Base-by-base conservation (phyloP, 768 basidiomycete species). In the Calvatia gigantea region DNA sequence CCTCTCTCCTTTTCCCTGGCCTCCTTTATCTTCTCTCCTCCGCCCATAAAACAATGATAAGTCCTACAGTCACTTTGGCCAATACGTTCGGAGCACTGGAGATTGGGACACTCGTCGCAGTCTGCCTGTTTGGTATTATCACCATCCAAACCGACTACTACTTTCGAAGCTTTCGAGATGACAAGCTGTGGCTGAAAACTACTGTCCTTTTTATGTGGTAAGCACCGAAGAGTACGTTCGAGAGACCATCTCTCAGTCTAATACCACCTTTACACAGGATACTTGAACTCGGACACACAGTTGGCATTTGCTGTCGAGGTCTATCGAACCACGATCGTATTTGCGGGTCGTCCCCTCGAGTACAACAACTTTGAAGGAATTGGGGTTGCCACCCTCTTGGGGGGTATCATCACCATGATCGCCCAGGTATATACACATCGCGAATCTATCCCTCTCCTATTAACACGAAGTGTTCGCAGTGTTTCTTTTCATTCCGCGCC, bases 401-500 rank as follows among this genome's bases (percentile, higher is more conserved):
- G 56, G 5, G 59, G 59, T 9, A 38, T 60, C 23, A 46, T 57
- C 35, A 60, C 59, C 14, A 48, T 54, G 37, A n/a, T 57, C 9
- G 59, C 54, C 39, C 59, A 60, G 41, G 59, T 60, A 12, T 9
- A 44, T 29, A 4, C 9, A 50, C 11, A 41, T 9, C 8, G 12
- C 15, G 19, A 12, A 11, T 19, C 19, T 8, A 32, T 15, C 23
- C 38, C 7, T 12, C 14, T 29, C 29, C 27, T 19, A 12, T 17
- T 25, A 23, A 3, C 19, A 19, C 14, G 3, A 1, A 21, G 28
- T 28, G 17, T 33, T 43, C 11, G 3, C 55, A 73, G 72, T 54
- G 62, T 5, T 74, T 71, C 64, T 72, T 72, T 49, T 61, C 68
- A 7, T 53, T 65, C 8, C 67, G 73, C 2, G 60, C 71, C 2